Evolutionary conservation across 371 early-diverging fungal genomes (phyloP), one percentile per base, ranked within the genome.

Genomic region (Rhizopus sp.): DNA sequence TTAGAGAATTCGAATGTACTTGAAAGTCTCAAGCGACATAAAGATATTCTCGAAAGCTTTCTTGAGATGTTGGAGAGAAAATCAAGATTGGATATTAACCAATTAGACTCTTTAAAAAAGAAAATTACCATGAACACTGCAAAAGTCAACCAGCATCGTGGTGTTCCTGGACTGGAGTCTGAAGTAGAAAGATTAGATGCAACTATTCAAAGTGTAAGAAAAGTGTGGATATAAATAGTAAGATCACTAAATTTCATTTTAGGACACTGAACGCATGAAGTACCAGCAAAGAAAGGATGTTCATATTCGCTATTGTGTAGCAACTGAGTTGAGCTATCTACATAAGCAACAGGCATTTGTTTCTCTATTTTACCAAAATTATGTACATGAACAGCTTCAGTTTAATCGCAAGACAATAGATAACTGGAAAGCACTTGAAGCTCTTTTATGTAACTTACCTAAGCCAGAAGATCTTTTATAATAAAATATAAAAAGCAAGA

Each of bases 1-100:
- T 55, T 51, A 5, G 17, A 51, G 10, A 47, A 29, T 10, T n/a
- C 54, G 6, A 80, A 79, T 5, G 72, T 87, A 16, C 63, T 89
- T 7, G 91, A 91, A 48, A 79, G 77, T 53, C 53, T 91, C 52
- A 89, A 89, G 52, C 72, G 83, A 16, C 82, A 88, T 48, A 77
- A 88, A 3, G 89, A 89, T 61, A 59, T 88, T 10, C 67, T 84
- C 7, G 66, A 80, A 4, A 55, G 57, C 5, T 62, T 56, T 29
- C 50, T 66, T 42, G 66, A 70, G 15, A 56, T 70, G 61, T 16
- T 70, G 38, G 63, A 70, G 12, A 48, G 70, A 42, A 66, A 60
- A 33, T 34, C 50, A 9, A 59, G 35, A 45, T 48, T 70, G 39
- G 68, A 72, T 6, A 60, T 51, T 12, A 73, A 73, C 37, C 75